A percentile compares a stretch with the other conserved stretches of the same genome.
These are phyloP conservation scores for Xylaria sp. DNA, from an alignment of 495 filamentous ascomycete genomes.

Conservation along the genomic window DNA sequence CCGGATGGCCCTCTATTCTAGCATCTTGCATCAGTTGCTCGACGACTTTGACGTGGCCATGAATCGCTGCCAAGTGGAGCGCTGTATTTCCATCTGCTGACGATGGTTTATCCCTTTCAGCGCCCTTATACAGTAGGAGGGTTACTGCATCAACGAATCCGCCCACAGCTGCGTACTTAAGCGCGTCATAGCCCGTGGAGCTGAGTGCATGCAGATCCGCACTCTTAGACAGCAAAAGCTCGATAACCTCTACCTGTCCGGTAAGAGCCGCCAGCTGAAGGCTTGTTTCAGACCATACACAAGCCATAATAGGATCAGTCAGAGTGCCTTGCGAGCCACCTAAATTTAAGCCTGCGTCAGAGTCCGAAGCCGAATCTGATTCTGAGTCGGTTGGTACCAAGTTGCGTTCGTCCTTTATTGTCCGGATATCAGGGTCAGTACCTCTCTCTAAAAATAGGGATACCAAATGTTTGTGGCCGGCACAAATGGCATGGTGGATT, in stretches of 20 bases:
- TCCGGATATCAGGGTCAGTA: neutral
- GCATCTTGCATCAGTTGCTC: neutral
- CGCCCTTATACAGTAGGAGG: neutral
- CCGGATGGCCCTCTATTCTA: neutral
- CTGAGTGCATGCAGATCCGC: neutral
- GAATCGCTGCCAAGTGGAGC: neutral
- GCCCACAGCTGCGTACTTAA: slow-evolving; percentile 5
- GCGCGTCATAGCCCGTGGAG: neutral
- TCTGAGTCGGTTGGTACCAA: neutral
- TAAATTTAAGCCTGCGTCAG: neutral
- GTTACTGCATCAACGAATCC: neutral
- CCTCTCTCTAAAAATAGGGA: neutral
- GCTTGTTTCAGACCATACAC: neutral
- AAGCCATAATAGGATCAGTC: neutral
- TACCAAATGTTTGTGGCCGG: neutral
- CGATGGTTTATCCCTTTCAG: neutral
- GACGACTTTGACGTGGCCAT: slow-evolving; percentile 4
- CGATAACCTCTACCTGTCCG: neutral
- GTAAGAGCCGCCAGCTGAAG: slow-evolving; percentile 1
- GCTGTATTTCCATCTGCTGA: neutral
- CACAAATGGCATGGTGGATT: slow-evolving; percentile 5
- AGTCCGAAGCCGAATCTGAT: neutral
- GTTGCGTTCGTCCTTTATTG: neutral
- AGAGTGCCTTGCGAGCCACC: neutral
- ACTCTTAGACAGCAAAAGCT: slow-evolving; percentile 6